phyloP scores from a whole-genome alignment of 1,139 yeast species.

The Saccharomyces hybrid region DNA sequence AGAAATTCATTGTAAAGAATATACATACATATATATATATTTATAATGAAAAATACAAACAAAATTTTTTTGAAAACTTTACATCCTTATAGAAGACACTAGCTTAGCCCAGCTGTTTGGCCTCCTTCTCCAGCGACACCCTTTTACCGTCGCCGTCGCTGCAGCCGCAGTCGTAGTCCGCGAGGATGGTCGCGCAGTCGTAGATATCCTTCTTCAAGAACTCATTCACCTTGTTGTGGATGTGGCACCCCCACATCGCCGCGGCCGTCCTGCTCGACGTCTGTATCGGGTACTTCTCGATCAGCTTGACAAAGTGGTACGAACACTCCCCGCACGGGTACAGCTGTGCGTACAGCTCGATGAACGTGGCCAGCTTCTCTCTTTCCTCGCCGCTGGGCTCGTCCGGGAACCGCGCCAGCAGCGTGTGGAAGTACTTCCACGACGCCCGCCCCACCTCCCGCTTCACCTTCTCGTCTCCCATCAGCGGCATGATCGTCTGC shows the following conservation, averaged over 20 bases:
- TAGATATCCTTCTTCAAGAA: slow-evolving; percentile 61
- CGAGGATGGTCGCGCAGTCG: slow-evolving; percentile 77
- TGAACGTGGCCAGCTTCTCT: slow-evolving; percentile 48
- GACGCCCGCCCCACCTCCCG: slow-evolving; percentile 65
- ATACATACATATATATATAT: neutral
- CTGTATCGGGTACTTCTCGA: slow-evolving; percentile 78
- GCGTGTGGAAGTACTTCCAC: slow-evolving; percentile 87
- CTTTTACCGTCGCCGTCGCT: slow-evolving; percentile 14
- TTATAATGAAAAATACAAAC: neutral
- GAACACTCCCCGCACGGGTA: slow-evolving; percentile 97
- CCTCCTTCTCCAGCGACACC: slow-evolving; percentile 12
- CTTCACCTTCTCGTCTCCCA: slow-evolving; percentile 55
- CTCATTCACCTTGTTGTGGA: slow-evolving; percentile 84
- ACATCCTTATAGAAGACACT: neutral
- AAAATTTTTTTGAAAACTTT: too few species aligned
- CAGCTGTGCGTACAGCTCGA: slow-evolving; percentile 60
- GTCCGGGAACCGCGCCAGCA: slow-evolving; percentile 86
- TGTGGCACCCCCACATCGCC: slow-evolving; percentile 91
- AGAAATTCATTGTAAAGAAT: too few species aligned
- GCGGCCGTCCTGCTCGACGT: slow-evolving; percentile 70
- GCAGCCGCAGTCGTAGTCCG: slow-evolving; percentile 95
- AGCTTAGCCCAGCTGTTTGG: slow-evolving; percentile 11
- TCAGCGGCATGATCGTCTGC: slow-evolving; percentile 62
- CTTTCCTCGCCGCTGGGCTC: slow-evolving; percentile 61
- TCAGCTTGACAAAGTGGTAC: slow-evolving; percentile 67